Evolutionary conservation across 805 yeast genomes (phyloP), one percentile per base, ranked within the genome.

Genomic region (Starmerella davenportii): DNA sequence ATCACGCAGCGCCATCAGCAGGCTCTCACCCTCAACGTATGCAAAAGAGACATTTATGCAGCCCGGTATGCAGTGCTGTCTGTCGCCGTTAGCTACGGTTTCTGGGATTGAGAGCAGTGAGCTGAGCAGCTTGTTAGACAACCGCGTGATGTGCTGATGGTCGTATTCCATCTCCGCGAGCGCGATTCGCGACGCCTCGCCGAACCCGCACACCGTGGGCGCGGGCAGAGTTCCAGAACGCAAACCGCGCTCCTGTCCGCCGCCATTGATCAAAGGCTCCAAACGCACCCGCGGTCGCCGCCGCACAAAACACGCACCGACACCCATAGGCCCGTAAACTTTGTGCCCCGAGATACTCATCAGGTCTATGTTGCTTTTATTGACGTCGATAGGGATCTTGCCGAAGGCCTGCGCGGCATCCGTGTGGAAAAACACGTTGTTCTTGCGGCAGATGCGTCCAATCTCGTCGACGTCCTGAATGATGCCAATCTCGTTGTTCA

Each of bases 401-500:
- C 98, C 98, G 55, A 75, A 81, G 3, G 94, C 96, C 63, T 90
- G 98, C 14, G 98, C 98, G 41, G 79, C 92, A 57, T 90, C 98
- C 9, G 96, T 77, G 63, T 90, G 98, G 76, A 90, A 90, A 54
- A 85, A 90, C 30, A 90, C 78, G 64, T 90, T 90, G 57, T 81
- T 66, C 50, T 74, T 70, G 47, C 85, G 70, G 62, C 98, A 90
- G 40, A 90, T 66, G 40, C 66, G 61, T 35, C 98, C 98, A 51
- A 90, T 90, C 59, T 84, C 94, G 53, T 81, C 90, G 41, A 90
- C 64, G 9, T 96, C 96, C 65, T 90, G 98, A 54, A 84, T 73
- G 32, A 90, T 96, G 41, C 98, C 98, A 51, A 90, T 90, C 65
- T 90, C 98, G 60, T 90, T 90, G 64, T 90, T 90, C 35, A 90